These are phyloP conservation scores for Metschnikowia noctiluminum DNA, from an alignment of 805 yeast species.

Conservation along the genomic window DNA sequence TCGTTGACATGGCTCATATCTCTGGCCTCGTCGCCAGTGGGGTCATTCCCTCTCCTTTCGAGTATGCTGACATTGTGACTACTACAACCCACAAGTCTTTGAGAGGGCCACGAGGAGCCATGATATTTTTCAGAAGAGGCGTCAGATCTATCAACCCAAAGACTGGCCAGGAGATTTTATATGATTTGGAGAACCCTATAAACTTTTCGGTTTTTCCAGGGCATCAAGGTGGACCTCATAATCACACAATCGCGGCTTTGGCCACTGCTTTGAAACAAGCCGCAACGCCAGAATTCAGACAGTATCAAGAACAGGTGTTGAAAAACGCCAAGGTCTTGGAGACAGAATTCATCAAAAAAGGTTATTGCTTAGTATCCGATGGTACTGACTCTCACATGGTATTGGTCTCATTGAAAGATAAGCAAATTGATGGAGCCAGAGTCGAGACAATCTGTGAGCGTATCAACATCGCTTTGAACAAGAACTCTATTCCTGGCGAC, in stretches of 20 bases:
- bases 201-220: constrained; percentile 99
- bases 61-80: constrained; percentile 95
- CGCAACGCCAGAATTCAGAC: constrained; percentile 81
- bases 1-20: constrained; percentile 98
- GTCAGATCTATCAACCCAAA: constrained; percentile 75
- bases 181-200: constrained; percentile 91
- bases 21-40: constrained; percentile 95
- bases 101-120: constrained; percentile 99
- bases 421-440: constrained; percentile 95
- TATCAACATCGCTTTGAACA: constrained; percentile 92
- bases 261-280: constrained; percentile 98
- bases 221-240: constrained; percentile 99
- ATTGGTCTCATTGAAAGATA: constrained; percentile 80
- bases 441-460: constrained; percentile 93
- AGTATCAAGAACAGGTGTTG: constrained; percentile 84
- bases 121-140: constrained; percentile 98
- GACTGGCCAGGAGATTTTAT: constrained; percentile 86
- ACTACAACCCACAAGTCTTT: constrained; percentile 98
- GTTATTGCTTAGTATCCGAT: constrained; percentile 80
- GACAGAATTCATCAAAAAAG: constrained; percentile 62
- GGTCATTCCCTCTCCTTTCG: constrained; percentile 94
- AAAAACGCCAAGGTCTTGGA: constrained; percentile 86
- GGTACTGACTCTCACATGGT: constrained; percentile 99
- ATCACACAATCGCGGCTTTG: constrained; percentile 96
- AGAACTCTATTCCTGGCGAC: constrained; percentile 98